Evolutionary conservation across 1,284 basidiomycete genomes (phyloP).

Genomic region (Cryptococcus sp.): DNA sequence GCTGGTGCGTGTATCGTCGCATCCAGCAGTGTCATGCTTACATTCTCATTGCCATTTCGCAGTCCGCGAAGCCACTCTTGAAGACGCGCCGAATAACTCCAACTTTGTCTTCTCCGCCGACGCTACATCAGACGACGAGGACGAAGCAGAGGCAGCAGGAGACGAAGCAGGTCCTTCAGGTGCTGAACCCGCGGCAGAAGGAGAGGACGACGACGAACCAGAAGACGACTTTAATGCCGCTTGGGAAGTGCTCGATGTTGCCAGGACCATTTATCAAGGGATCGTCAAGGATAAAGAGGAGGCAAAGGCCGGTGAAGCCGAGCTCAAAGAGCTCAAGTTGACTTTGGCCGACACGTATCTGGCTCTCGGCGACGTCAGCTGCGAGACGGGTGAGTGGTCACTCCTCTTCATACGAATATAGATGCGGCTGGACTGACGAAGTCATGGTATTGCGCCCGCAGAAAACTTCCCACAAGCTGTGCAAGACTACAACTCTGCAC

Average conservation of each 20-base stretch:
- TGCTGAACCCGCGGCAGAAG: constrained; percentile 21
- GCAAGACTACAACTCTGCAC: constrained; percentile 72
- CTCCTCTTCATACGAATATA: neutral
- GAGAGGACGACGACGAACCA: constrained; percentile 56
- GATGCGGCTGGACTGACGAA: neutral
- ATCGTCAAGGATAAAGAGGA: constrained; percentile 44
- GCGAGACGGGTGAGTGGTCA: constrained; percentile 74
- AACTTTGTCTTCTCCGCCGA: constrained; percentile 45
- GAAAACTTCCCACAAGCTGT: constrained; percentile 93
- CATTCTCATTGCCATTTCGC: neutral
- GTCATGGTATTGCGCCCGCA: constrained; percentile 43
- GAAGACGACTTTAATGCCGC: constrained; percentile 94
- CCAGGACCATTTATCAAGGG: constrained; percentile 76
- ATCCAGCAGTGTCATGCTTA: neutral
- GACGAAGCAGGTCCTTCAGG: constrained; percentile 3
- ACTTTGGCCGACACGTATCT: constrained; percentile 83
- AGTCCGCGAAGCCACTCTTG: constrained; percentile 15
- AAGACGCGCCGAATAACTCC: constrained; percentile 12
- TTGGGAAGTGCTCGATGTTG: constrained; percentile 89
- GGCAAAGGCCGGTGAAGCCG: constrained; percentile 29
- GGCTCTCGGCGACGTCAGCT: constrained; percentile 78
- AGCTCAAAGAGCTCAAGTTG: constrained; percentile 58
- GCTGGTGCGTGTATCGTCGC: constrained; percentile 15
- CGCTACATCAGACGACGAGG: constrained; percentile 33
- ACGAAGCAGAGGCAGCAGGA: constrained; percentile 25